Conservation (phyloP, 2,329 filamentous ascomycete species). For the Phyllosticta paracitricarpa region DNA sequence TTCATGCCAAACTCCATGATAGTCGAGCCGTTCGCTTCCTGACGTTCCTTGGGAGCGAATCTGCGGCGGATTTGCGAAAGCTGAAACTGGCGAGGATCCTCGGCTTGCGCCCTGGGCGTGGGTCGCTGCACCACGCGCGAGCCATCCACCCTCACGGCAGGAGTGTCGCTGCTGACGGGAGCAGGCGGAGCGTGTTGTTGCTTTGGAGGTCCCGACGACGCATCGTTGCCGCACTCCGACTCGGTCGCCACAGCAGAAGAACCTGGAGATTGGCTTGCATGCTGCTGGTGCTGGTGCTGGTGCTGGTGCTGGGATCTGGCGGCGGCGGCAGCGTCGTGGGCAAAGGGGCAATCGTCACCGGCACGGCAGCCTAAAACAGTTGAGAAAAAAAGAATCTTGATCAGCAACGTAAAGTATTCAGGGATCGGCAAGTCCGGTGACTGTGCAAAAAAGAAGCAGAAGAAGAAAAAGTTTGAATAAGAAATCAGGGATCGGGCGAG, state of each 20-base stretch:
- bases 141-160: constrained; percentile 18
- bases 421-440: constrained; percentile 1
- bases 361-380: constrained; percentile 39
- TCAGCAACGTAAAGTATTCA: background rate
- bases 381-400: background rate
- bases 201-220: constrained; percentile 10
- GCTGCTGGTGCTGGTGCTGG: background rate
- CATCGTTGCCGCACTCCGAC: constrained; percentile 5
- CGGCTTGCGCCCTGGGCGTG: constrained; percentile 51
- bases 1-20: constrained; percentile 54
- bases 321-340: constrained; percentile 31
- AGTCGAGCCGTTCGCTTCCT: constrained; percentile 39
- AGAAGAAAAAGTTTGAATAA: constrained; percentile 1
- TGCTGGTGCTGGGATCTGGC: constrained; percentile 9
- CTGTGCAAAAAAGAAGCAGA: constrained; percentile 8
- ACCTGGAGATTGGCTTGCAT: background rate
- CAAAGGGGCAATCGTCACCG: constrained; percentile 41
- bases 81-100: constrained; percentile 65
- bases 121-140: constrained; percentile 54
- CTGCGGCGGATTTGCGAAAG: constrained; percentile 61
- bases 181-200: background rate
- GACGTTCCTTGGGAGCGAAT: constrained; percentile 43
- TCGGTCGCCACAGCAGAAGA: constrained; percentile 11
- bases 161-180: constrained; percentile 13
- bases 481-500: background rate